Evolutionary conservation across 148 eudicot species (phyloP), one percentile per base, ranked within the genome.

Genomic region (Camellia sinensis): DNA sequence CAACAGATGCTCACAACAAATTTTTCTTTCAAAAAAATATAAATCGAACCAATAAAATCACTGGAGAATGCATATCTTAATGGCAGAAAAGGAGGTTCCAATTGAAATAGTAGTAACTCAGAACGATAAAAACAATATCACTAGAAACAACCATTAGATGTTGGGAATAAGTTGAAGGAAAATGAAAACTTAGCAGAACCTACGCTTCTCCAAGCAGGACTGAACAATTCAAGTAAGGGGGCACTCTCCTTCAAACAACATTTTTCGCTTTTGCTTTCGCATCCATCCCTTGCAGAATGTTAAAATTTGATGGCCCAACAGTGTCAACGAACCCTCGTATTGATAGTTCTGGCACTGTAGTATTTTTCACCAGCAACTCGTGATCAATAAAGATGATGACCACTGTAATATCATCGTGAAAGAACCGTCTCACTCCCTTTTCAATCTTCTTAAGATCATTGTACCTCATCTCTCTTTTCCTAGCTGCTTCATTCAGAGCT

Each of bases 371-470:
- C 63, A 77, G 67, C 84, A 81, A 63, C 41, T 86, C 86, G n/a
- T 85, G 89, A 79, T 92, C 92, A 54, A 92, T 79, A 71, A 87
- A 92, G 78, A 89, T 44, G 74, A 93, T 94, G 6, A 87, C 85
- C 45, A 93, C 91, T 9, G 94, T 89, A 21, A 91, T 90, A 52
- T 93, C 97, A 61, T 93, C 97, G 70, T 91, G 95, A 67, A 83
- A 83, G 62, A 54, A 44, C 74, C 97, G 85, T 78, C 97, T 87
- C 54, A 41, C 74, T 48, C 90, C 90, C 64, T 72, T 84, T 15
- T 85, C 89, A 15, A 79, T 46, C 63, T 78, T 87, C 83, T 78
- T 87, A 18, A 91, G 70, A 3, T 80, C 89, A 19, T 81, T 84
- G 71, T 89, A 87, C 11, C 61, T 86, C 79, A 78, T 86, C 19